Evolutionary conservation across 2,329 filamentous ascomycete species (phyloP).

Genomic region (Aaosphaeria arxii): DNA sequence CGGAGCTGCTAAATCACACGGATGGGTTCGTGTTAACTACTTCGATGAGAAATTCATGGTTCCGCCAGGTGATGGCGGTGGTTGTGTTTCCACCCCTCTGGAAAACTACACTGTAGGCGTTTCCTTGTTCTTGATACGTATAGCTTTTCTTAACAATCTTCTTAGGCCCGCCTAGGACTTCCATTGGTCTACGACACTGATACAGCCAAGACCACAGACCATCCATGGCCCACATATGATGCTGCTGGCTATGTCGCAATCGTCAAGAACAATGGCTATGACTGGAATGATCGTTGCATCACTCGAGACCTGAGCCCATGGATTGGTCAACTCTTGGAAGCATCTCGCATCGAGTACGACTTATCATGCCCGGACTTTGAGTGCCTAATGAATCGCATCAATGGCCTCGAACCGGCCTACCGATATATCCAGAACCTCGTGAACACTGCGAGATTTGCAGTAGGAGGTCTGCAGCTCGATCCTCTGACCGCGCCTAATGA

Average conservation of each 20-base stretch:
- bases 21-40: not conserved
- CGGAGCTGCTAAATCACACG: not conserved
- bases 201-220: not conserved
- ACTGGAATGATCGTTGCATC: slow-evolving; percentile 1
- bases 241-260: too few relatives aligned
- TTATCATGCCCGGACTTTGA: not conserved
- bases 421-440: not conserved
- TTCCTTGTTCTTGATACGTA: not conserved
- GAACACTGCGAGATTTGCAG: not conserved
- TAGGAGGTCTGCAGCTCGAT: slow-evolving; percentile 1
- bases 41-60: not conserved
- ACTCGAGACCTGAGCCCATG: slow-evolving; percentile 1
- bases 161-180: slow-evolving; percentile 1
- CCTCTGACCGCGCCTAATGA: not conserved
- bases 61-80: not conserved
- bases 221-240: not conserved
- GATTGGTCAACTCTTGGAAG: not conserved
- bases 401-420: not conserved
- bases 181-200: not conserved
- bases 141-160: not conserved
- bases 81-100: not conserved
- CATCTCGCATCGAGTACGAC: not conserved
- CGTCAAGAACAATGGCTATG: not conserved
- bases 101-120: not conserved
- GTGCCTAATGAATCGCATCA: slow-evolving; percentile 1